phyloP scores from a whole-genome alignment of 1,284 basidiomycete genomes.

The Leccinum fuscescens region DNA sequence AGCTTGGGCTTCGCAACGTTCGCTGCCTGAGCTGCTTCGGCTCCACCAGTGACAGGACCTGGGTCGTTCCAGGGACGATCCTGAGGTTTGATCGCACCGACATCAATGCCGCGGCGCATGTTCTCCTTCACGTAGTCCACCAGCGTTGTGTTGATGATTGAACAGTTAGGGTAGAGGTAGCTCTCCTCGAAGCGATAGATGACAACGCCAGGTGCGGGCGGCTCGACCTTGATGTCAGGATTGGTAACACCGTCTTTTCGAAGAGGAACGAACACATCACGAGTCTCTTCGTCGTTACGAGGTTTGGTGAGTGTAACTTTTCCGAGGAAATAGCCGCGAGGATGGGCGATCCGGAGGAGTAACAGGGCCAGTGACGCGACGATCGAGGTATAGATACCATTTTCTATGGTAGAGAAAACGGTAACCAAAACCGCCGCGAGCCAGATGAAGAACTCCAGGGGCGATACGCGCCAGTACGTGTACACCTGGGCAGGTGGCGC shows the following conservation, averaged over 20 bases:
- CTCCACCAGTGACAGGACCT: constrained; percentile 58
- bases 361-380: constrained; percentile 80
- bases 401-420: constrained; percentile 86
- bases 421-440: constrained; percentile 86
- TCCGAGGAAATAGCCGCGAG: constrained; percentile 90
- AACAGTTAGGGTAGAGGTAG: constrained; percentile 36
- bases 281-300: constrained; percentile 36
- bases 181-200: constrained; percentile 93
- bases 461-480: constrained; percentile 91
- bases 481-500: constrained; percentile 87
- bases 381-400: constrained; percentile 93
- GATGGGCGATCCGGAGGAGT: constrained; percentile 85
- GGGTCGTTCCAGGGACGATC: constrained; percentile 97
- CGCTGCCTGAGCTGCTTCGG: constrained; percentile 45
- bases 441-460: constrained; percentile 93
- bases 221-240: constrained; percentile 68
- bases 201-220: constrained; percentile 87
- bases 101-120: constrained; percentile 77
- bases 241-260: constrained; percentile 63
- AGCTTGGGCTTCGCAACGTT: constrained; percentile 69
- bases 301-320: constrained; percentile 50
- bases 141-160: constrained; percentile 52
- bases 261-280: constrained; percentile 86
- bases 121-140: constrained; percentile 80
- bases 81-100: constrained; percentile 56